Percentiles rank a stretch among this genome's conserved stretches.
Conservation (phyloP, 2,329 filamentous ascomycete species). For the Emmonsiellopsis sp. region DNA sequence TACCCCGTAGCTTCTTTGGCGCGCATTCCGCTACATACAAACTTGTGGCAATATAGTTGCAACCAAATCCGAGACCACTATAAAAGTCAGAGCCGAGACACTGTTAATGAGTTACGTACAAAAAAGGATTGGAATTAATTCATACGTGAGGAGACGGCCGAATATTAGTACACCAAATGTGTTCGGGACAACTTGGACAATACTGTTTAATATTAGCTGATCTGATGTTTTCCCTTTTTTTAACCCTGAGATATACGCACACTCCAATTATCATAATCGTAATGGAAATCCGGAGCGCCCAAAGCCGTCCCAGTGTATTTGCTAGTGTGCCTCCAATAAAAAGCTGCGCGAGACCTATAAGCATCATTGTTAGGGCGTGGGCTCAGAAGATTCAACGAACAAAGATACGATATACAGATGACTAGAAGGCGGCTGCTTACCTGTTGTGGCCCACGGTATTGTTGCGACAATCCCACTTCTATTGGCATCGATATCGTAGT, state of each 20-base stretch:
- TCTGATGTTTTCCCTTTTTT: no score
- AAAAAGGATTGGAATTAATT: no score
- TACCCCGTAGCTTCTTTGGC: constrained; percentile 30
- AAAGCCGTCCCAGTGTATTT: constrained; percentile 28
- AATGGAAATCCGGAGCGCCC: constrained; percentile 34
- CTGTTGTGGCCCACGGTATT: constrained; percentile 36
- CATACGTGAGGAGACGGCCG: constrained; percentile 28
- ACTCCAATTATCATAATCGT: constrained; percentile 32
- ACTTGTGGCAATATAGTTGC: constrained; percentile 35
- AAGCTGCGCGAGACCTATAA: constrained; percentile 27
- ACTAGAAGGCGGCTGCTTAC: constrained; percentile 9
- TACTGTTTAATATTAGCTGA: constrained; percentile 3
- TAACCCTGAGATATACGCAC: no score
- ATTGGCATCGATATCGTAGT: constrained; percentile 30
- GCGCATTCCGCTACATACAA: constrained; percentile 37
- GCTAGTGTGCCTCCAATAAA: constrained; percentile 33
- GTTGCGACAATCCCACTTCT: constrained; percentile 32
- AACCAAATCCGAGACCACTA: constrained; percentile 32
- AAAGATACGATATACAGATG: neutral
- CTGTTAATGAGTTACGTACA: no score
- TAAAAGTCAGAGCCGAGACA: no score
- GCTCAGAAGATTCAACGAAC: no score
- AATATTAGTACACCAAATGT: constrained; percentile 33
- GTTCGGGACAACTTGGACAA: constrained; percentile 35
- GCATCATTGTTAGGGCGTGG: neutral